Conservation (phyloP, 2,329 filamentous ascomycete species). For the Aspergillus awamori region DNA sequence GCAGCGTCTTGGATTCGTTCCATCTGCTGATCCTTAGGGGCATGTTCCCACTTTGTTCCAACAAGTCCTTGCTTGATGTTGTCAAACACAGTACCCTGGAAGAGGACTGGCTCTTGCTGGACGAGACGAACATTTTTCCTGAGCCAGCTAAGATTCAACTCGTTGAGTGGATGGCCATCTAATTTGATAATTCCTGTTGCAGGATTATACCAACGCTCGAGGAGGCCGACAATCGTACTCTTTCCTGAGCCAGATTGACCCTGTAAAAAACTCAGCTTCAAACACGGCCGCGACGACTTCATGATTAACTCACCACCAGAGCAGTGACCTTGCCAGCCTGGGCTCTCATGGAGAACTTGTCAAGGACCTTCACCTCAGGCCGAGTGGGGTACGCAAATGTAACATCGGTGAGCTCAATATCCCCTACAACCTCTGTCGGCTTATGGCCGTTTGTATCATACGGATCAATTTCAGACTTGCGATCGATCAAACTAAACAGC, state of each 20-base stretch:
- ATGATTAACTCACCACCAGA: constrained; percentile 54
- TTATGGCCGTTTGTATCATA: constrained; percentile 22
- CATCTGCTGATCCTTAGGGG: constrained; percentile 10
- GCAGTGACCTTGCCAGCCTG: constrained; percentile 54
- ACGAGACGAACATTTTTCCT: constrained; percentile 25
- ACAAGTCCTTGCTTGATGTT: constrained; percentile 66
- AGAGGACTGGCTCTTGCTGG: constrained; percentile 74
- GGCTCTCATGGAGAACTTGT: constrained; percentile 36
- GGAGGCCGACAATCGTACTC: constrained; percentile 70
- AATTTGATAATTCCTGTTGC: constrained; percentile 37
- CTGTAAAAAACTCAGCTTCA: constrained; percentile 31
- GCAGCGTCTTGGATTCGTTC: constrained; percentile 20
- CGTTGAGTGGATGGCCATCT: constrained; percentile 40
- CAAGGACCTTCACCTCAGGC: constrained; percentile 43
- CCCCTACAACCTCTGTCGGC: constrained; percentile 22
- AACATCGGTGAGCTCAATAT: constrained; percentile 45
- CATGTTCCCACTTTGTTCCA: constrained; percentile 44
- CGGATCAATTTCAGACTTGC: constrained; percentile 39
- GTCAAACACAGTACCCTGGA: constrained; percentile 77
- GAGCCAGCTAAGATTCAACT: constrained; percentile 34
- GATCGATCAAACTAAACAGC: constrained; percentile 36
- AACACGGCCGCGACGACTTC: constrained; percentile 1
- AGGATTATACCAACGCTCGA: constrained; percentile 71
- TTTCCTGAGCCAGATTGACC: constrained; percentile 70
- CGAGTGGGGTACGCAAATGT: constrained; percentile 38